Base-by-base conservation (phyloP, 805 yeast genomes). In the Spathaspora boniae region DNA sequence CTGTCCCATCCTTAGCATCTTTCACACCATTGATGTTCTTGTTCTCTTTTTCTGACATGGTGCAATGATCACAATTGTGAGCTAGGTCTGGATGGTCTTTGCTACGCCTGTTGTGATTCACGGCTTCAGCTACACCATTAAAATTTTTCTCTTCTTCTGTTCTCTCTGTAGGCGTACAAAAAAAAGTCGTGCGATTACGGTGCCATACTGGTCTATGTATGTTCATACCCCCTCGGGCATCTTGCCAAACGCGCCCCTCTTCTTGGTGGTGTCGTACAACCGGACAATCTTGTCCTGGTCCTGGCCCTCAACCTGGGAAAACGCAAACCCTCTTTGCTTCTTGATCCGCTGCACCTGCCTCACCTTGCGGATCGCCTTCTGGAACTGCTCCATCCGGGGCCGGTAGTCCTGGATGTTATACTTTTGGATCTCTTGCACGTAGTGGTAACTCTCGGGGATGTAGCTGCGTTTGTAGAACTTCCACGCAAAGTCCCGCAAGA, bases 321-420 rank as follows among this genome's bases (percentile, higher is more conserved):
- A 93, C 2, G 99, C 99, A 70, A 86, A 93, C 5, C 99, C 99
- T 62, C 98, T 80, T 63, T 93, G 98, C 54, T 93, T 93, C 57
- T 94, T 85, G 86, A 93, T 91, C 60, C 99, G 76, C 60, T 91
- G 96, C 25, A 93, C 98, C 61, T 94, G 99, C 61, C 99, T 82
- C 16, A 93, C 98, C 55, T 88, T 93, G 54, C 98, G 75, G 38
- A 93, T 93, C 5, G 98, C 97, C 58, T 84, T 88, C 60, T 93
- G 98, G 72, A 93, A 93, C 45, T 89, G 95, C 48, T 88, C 95
- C 75, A 89, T 79, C 48, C 96, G 78, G n/a, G 99, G 98, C 45
- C 95, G 75, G 58, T 85, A 85, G 56, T 91, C 96, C 42, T 85
- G 91, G 42, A 88, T 85, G 51, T 91, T 89, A 61, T 81, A 88